Evolutionary conservation across 2,329 filamentous ascomycete species (phyloP), one percentile per base, ranked within the genome.

Genomic region (Cordyceps farinosa): DNA sequence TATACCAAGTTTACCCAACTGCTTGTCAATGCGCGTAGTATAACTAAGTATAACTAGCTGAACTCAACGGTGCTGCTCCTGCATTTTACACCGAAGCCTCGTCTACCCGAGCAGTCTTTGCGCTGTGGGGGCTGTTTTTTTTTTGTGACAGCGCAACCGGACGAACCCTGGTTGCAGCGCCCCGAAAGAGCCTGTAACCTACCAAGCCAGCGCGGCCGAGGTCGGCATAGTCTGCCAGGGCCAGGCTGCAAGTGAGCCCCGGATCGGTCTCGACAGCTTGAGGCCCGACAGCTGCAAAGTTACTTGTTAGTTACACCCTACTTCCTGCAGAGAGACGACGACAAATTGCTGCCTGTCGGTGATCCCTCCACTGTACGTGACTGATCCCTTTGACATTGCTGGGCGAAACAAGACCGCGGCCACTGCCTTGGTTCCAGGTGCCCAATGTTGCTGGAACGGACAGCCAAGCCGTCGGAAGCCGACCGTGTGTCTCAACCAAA

Each of bases 201-300:
- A 50, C 34, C 42, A 27, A 56, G 45, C 52, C 53, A 30, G 6
- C n/a, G 42, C 51, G 61, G 61, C 61, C 61, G 61, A 63, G 54
- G 61, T 63, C 61, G 61, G 61, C 54, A 58, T 48, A 59, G 15
- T n/a, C 38, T 40, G 45, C 34, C 50, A 51, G 27, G 58, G 8
- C 34, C 13, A 50, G 48, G 40, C 30, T 22, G n/a, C 56, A 9
- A 40, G 6, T 29, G 11, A 15, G 45, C 47, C 42, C 45, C 44
- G 11, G 52, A 22, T 56, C 17, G 42, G 17, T 30, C 10, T 27
- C 17, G 29, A 40, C 32, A 45, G 10, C 40, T 47, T n/a, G 29
- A 13, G 29, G 52, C 54, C 29, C 29, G 34, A 52, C 45, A 52
- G 10, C 34, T 36, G 42, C 44, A 50, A 15, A 59, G 45, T 40